A percentile compares a stretch with the other conserved stretches of the same genome.
Conservation (phyloP, 106 monocot genomes). For the Phalaenopsis equestris region DNA sequence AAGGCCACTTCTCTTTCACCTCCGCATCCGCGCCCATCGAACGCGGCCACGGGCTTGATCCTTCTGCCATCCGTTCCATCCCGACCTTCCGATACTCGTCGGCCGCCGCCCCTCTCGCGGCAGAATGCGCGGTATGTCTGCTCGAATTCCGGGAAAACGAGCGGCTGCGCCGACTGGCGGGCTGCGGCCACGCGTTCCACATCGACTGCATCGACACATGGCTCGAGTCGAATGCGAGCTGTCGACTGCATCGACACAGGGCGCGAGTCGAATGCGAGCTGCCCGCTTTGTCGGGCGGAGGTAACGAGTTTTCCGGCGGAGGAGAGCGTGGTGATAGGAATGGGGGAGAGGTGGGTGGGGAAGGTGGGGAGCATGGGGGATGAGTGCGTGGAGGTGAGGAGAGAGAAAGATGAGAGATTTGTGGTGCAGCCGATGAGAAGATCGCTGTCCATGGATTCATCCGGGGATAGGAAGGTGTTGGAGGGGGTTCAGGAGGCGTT, state of each 20-base stretch:
- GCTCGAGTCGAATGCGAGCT: constrained; percentile 13
- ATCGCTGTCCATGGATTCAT: constrained; percentile 73
- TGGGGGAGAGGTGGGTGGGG: constrained; percentile 9
- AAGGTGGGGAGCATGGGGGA: constrained; percentile 47
- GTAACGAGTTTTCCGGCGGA: background rate
- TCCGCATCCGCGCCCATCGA: background rate
- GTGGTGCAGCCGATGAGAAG: constrained; percentile 49
- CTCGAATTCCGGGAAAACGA: constrained; percentile 12
- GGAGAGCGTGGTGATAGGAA: constrained; percentile 17
- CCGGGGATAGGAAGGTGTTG: constrained; percentile 29
- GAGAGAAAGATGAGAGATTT: constrained; percentile 33
- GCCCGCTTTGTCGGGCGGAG: constrained; percentile 21
- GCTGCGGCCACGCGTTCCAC: constrained; percentile 24
- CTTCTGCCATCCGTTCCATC: constrained; percentile 16
- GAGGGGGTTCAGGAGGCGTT: constrained; percentile 41
- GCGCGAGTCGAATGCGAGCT: constrained; percentile 12
- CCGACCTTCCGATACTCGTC: constrained; percentile 19
- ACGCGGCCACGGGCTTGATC: constrained; percentile 18
- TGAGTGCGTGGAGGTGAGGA: constrained; percentile 32
- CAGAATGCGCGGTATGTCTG: constrained; percentile 25
- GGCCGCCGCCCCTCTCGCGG: background rate
- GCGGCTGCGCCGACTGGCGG: constrained; percentile 14
- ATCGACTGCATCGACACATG: constrained; percentile 25
- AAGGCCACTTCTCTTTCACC: background rate
- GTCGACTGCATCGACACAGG: constrained; percentile 27